These are phyloP conservation scores for Tephrocybe rancida DNA, from an alignment of 768 basidiomycete species.

Conservation along the genomic window DNA sequence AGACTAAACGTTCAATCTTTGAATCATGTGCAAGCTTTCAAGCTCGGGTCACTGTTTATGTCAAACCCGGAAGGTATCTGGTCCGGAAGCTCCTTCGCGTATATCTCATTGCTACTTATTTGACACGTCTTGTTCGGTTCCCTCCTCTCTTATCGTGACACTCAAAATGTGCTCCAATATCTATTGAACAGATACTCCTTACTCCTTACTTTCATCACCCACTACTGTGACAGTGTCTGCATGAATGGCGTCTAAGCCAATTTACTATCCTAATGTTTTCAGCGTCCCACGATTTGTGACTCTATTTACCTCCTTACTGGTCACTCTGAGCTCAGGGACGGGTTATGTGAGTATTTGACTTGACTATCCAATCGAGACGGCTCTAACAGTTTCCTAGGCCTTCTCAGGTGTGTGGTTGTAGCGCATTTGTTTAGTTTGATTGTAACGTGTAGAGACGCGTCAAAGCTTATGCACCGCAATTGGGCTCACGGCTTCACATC, in stretches of 20 bases:
- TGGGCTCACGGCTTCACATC: conserved; percentile 72
- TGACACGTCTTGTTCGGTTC: too few relatives aligned
- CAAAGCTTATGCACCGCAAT: conserved; percentile 86
- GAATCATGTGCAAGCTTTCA: too few relatives aligned
- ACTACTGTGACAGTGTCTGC: too few relatives aligned
- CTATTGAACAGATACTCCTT: too few relatives aligned
- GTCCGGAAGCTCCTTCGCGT: too few relatives aligned
- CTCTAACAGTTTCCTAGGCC: conserved; percentile 29
- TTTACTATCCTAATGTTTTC: conserved; percentile 27
- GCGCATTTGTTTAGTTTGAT: neutral
- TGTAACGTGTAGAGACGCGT: neutral
- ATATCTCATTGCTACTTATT: too few relatives aligned
- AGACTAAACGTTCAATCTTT: too few relatives aligned
- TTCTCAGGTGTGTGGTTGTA: conserved; percentile 42
- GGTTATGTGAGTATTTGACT: conserved; percentile 61
- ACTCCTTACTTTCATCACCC: too few relatives aligned
- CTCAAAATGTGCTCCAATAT: too few relatives aligned
- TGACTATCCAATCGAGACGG: neutral
- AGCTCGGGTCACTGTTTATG: too few relatives aligned
- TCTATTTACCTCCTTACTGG: conserved; percentile 59
- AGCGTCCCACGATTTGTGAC: conserved; percentile 49
- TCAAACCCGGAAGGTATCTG: too few relatives aligned
- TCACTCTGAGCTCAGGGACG: conserved; percentile 67
- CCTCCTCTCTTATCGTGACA: too few relatives aligned
- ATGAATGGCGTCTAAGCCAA: neutral